These are phyloP conservation scores for Orobanche coerulescens DNA, from an alignment of 257 asterid genomes.

Conservation along the genomic window DNA sequence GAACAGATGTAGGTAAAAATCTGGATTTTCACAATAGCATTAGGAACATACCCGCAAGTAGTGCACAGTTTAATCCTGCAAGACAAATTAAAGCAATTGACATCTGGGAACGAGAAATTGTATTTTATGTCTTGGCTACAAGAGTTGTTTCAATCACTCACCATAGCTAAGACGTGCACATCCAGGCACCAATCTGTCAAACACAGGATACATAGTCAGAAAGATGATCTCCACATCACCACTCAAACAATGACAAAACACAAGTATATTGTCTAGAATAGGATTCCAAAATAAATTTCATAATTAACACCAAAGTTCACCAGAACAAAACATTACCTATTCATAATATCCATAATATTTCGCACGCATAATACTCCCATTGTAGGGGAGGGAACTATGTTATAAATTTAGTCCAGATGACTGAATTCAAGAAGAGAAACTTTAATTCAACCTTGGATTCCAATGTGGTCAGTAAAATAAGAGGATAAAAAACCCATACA, in stretches of 20 bases:
- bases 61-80: conserved; percentile 94
- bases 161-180: conserved; percentile 89
- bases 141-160: conserved; percentile 31
- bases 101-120: conserved; percentile 2
- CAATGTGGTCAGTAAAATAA: not conserved
- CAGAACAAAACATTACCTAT: not conserved
- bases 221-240: conserved; percentile 10
- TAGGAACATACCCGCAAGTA: conserved; percentile 67
- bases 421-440: not conserved
- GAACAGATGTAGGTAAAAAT: not conserved
- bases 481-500: conserved; percentile 5
- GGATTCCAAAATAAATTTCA: not conserved
- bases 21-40: not conserved
- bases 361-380: not conserved
- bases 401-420: not conserved
- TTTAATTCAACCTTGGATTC: not conserved
- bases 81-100: conserved; percentile 24
- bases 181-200: conserved; percentile 78
- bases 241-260: not conserved
- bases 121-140: conserved; percentile 8
- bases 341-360: conserved; percentile 1
- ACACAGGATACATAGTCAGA: conserved; percentile 18
- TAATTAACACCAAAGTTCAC: not conserved
- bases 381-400: not conserved
- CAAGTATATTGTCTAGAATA: not conserved